A percentile compares a stretch with the other conserved stretches of the same genome.
phyloP scores from a whole-genome alignment of 768 basidiomycete genomes.

The Naganishia randhawae region DNA sequence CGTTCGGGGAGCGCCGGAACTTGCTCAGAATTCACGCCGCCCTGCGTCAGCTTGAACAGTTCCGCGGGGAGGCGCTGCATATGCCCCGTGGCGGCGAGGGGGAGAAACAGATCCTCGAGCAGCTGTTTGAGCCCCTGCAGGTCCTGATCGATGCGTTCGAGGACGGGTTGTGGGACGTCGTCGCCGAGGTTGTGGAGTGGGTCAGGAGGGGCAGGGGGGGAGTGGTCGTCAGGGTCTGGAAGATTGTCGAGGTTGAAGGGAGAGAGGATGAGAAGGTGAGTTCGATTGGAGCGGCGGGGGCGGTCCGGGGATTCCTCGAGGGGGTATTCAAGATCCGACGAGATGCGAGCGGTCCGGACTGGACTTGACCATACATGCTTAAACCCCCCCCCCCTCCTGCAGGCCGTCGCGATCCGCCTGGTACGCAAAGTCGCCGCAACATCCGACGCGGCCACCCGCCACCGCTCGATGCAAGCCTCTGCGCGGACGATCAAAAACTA shows the following conservation, averaged over 20 bases:
- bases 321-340: not conserved
- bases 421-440: constrained; percentile 87
- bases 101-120: constrained; percentile 37
- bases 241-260: constrained; percentile 89
- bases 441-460: constrained; percentile 85
- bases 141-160: constrained; percentile 78
- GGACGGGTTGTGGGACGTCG: constrained; percentile 60
- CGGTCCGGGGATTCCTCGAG: not conserved
- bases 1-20: constrained; percentile 74
- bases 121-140: constrained; percentile 81
- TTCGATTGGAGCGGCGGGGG: not conserved
- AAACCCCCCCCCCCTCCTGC: constrained; percentile 16
- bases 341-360: too few species aligned
- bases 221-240: constrained; percentile 86
- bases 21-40: constrained; percentile 86
- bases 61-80: constrained; percentile 91
- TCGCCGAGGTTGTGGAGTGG: constrained; percentile 52
- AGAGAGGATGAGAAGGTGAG: constrained; percentile 87
- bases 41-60: constrained; percentile 83
- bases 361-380: not conserved
- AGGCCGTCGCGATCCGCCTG: constrained; percentile 90
- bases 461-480: constrained; percentile 87
- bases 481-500: constrained; percentile 93
- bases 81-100: constrained; percentile 76
- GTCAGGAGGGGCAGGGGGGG: constrained; percentile 73